phyloP scores from a whole-genome alignment of 164 flowering plant genomes.

The Sedum album region DNA sequence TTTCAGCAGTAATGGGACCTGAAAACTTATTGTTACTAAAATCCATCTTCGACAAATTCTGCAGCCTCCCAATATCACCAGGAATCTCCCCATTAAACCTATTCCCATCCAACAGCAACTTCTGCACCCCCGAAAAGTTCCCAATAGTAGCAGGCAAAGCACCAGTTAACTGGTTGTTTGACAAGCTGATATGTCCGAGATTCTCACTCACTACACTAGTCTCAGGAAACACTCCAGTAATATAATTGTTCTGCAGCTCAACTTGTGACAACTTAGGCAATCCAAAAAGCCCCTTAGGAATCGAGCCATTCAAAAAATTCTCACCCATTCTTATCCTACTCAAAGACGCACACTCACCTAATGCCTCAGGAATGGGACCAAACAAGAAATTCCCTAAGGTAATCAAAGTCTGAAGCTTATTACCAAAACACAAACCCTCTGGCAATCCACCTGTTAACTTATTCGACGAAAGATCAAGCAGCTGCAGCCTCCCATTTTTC shows the following conservation, averaged over 20 bases:
- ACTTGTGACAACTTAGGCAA: constrained; percentile 66
- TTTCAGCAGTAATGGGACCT: constrained; percentile 59
- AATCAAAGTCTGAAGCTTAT: constrained; percentile 61
- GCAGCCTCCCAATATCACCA: constrained; percentile 60
- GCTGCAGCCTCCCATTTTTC: constrained; percentile 43
- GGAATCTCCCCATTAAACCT: constrained; percentile 71
- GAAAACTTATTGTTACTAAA: constrained; percentile 71
- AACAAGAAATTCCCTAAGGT: constrained; percentile 66
- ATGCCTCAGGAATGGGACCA: constrained; percentile 75
- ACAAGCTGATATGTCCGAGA: constrained; percentile 77
- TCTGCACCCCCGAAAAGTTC: constrained; percentile 76
- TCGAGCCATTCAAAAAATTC: constrained; percentile 79
- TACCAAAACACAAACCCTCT: constrained; percentile 55
- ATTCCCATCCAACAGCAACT: constrained; percentile 86
- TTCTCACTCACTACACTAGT: constrained; percentile 26
- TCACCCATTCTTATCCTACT: constrained; percentile 77
- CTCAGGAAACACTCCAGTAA: constrained; percentile 63
- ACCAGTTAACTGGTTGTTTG: constrained; percentile 75
- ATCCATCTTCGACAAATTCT: constrained; percentile 88
- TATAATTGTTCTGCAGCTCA: constrained; percentile 73
- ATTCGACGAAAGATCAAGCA: constrained; percentile 78
- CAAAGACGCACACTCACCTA: constrained; percentile 67
- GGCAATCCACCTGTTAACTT: constrained; percentile 78
- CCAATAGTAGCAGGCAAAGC: constrained; percentile 67
- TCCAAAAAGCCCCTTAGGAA: constrained; percentile 66